Evolutionary conservation across 1,284 basidiomycete genomes (phyloP), one percentile per base, ranked within the genome.

Genomic region (Ganoderma lucidum): DNA sequence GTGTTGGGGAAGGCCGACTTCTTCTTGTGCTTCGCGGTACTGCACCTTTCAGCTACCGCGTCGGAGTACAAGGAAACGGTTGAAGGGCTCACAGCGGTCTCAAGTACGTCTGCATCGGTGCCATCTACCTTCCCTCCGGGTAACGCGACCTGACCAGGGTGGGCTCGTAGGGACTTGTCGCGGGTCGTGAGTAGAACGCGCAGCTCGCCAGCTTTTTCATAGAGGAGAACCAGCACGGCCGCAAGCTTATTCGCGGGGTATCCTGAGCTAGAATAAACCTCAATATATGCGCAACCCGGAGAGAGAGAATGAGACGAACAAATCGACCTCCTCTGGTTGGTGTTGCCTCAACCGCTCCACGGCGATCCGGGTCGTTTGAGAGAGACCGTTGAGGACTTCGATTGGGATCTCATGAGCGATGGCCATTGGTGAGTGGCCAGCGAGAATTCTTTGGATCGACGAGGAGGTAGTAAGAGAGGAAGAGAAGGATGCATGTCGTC

Each of bases 141-240:
- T 0, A 96, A 79, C 1, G 95, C 94, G 53, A 92, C 93, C 75
- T 93, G 91, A 28, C 92, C 93, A 2, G 93, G 90, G 78, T 95
- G 93, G 0, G 90, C 87, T 66, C 95, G 85, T 30, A 96, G 83
- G 5, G 84, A 81, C 80, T 93, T 94, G 1, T 94, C 93, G 14
- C 95, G 87, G 2, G 95, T 96, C 0, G 95, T 96, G 61, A 96
- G 83, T 17, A 96, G 83, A 1, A 96, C 94, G 15, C 90, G 87
- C 3, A 96, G 81, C 59, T 86, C 79, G 12, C 86, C 90, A 2
- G 83, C 84, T 35, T 86, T 81, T 77, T 96, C 91, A 74, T 90
- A 96, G 0, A 97, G 81, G 5, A 94, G 82, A 3, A 96, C 88
- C 1, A 96, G 84, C 0, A 96, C 95, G 1, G 93, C 93, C 3